phyloP scores from a whole-genome alignment of 1,284 basidiomycete species.

The Mrakiaceae sp. region DNA sequence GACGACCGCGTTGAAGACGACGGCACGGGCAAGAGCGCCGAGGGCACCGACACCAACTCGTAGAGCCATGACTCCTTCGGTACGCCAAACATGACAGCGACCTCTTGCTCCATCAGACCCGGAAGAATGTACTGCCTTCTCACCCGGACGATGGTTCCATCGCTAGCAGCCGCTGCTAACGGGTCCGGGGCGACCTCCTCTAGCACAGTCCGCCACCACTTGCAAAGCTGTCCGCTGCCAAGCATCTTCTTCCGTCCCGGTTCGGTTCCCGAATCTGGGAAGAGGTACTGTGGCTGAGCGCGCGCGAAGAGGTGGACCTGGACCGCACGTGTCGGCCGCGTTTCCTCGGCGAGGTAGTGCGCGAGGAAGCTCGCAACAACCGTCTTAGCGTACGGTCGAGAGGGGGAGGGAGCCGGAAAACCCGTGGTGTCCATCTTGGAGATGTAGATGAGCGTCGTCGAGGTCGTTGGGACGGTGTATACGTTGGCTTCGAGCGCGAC shows the following conservation, averaged over 20 bases:
- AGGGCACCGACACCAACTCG: not conserved
- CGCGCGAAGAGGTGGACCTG: conserved; percentile 87
- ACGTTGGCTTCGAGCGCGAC: conserved; percentile 71
- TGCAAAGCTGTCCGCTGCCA: conserved; percentile 67
- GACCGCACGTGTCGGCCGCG: conserved; percentile 48
- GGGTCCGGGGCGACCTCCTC: conserved; percentile 43
- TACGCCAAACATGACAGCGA: not conserved
- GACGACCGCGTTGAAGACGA: not conserved
- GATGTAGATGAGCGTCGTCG: conserved; percentile 69
- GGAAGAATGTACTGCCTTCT: not conserved
- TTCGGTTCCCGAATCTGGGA: conserved; percentile 76
- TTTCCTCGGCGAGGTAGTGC: conserved; percentile 56
- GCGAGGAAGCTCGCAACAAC: conserved; percentile 57
- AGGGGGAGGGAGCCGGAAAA: conserved; percentile 42
- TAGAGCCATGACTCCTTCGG: not conserved
- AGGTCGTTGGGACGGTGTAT: conserved; percentile 60
- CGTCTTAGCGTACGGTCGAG: conserved; percentile 9
- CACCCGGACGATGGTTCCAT: not conserved
- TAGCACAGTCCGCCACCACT: conserved; percentile 80
- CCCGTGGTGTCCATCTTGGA: conserved; percentile 92
- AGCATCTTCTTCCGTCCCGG: conserved; percentile 55
- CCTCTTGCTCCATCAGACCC: conserved; percentile 4
- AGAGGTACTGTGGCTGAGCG: conserved; percentile 83
- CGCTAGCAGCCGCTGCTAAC: too few species aligned
- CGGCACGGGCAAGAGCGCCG: not conserved